Evolutionary conservation across 2,329 filamentous ascomycete species (phyloP), one percentile per base, ranked within the genome.

Genomic region (Fusarium veterinarium): DNA sequence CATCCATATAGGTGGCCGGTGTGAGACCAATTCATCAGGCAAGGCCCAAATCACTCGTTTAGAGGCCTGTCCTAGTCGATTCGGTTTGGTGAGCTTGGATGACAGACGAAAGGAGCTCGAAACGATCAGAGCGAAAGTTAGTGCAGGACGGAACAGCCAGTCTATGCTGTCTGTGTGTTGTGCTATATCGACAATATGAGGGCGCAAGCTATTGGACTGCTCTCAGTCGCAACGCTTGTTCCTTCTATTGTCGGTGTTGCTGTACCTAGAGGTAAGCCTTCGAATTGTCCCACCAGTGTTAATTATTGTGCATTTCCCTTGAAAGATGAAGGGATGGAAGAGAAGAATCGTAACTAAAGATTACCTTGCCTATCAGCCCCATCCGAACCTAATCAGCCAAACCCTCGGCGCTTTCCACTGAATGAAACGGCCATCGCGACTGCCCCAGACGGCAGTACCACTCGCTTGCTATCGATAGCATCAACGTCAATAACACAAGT

Each of bases 11-110:
- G 25, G 60, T 37, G 42, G 37, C 53, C 40, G 48, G 74, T 59
- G 68, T 46, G 45, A 58, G 33, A 55, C 44, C 51, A 30, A 40
- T 37, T 37, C 23, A 35, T 40, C 48, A 45, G 55, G 49, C 35
- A 52, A 45, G 72, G 72, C 59, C 59, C 69, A 30, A 62, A 75
- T 70, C 65, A 60, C 65, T 74, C 64, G 72, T 56, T 73, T 67
- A 61, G 46, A 53, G 69, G 65, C 69, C 69, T 56, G 28, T 33
- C 58, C 35, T 37, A 64, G 14, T 46, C 35, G n/a, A 23, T 46
- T 64, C 60, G 33, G 31, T 46, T 58, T 49, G 31, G 30, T 64
- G 31, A 25, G 41, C 33, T 45, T 61, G 55, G 49, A 67, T 71
- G 72, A 55, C 55, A 55, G 49, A 37, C 30, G 28, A 40, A 55